phyloP scores from a whole-genome alignment of 768 basidiomycete genomes.

The Gloeopeniophorella convolvens region DNA sequence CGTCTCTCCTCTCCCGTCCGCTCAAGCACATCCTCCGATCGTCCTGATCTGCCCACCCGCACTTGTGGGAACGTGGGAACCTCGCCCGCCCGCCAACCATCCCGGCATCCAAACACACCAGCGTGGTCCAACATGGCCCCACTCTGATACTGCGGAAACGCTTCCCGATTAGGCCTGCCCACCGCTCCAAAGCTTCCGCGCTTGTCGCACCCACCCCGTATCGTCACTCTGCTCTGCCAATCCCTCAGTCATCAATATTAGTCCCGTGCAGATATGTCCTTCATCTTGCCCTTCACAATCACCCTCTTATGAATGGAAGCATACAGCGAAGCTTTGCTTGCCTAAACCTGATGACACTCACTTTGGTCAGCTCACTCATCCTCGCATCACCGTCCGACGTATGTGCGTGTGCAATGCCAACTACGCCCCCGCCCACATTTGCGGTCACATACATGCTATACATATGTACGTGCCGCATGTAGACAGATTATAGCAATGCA shows the following conservation, averaged over 20 bases:
- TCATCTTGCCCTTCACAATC: conserved; percentile 11
- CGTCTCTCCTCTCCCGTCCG: conserved; percentile 8
- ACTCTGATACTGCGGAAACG: conserved; percentile 11
- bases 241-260: conserved; percentile 16
- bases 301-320: conserved; percentile 14
- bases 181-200: conserved; percentile 15
- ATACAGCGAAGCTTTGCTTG: too few species aligned
- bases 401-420: neutral
- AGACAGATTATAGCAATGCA: too few species aligned
- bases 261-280: too few species aligned
- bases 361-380: conserved; percentile 9
- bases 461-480: too few species aligned
- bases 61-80: neutral
- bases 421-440: neutral
- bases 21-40: conserved; percentile 6
- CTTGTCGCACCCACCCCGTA: conserved; percentile 19
- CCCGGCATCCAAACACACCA: conserved; percentile 16
- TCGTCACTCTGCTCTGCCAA: conserved; percentile 15
- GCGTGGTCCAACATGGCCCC: conserved; percentile 9
- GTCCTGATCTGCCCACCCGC: neutral
- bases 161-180: conserved; percentile 17
- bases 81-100: neutral
- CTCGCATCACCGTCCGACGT: too few species aligned
- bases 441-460: too few species aligned
- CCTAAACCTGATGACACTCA: conserved; percentile 9